Evolutionary conservation across 768 basidiomycete species (phyloP), one percentile per base, ranked within the genome.

Genomic region (Mycena rebaudengoi): DNA sequence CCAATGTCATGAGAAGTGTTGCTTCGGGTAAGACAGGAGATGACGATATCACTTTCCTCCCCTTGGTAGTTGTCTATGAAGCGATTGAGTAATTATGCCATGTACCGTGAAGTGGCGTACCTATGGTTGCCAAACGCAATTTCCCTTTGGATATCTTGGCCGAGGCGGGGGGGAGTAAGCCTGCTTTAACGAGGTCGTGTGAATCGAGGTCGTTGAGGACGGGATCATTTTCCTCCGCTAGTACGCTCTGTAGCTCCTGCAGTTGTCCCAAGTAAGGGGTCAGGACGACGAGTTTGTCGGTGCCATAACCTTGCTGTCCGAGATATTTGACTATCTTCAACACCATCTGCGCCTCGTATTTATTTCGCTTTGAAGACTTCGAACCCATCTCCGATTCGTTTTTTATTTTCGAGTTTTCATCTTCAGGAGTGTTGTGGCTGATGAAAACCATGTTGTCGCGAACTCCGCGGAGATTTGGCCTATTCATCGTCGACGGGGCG

Each of bases 251-350:
- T 7, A 91, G 79, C n/a, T 79, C 78, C 4, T 79, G 77, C 18
- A 91, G 74, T 68, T 91, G 89, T 0, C 89, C 90, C 2, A 91
- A 74, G 66, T 91, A 91, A 0, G 90, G 91, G 0, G 90, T 91
- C 37, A 91, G 75, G 13, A 91, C 71, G 25, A 91, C 90, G 7
- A 91, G 73, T 21, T 87, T 74, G 18, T 86, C 80, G 0, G 86
- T 86, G 1, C 81, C 79, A 58, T 91, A 91, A 1, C 90, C 90
- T 65, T 91, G 89, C 66, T 91, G 90, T 4, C 75, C 81, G 3
- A 91, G 82, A 63, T 91, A 91, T 26, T 80, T 81, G 5, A 91
- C 78, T 35, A 90, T 89, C 65, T 87, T 89, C 54, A 89, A 70
- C 3, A 90, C 80, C 88, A 91, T 91, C 10, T 79, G 65, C 0